These are phyloP conservation scores for Leccinum pachyderme DNA, from an alignment of 1,284 basidiomycete genomes.

Conservation along the genomic window DNA sequence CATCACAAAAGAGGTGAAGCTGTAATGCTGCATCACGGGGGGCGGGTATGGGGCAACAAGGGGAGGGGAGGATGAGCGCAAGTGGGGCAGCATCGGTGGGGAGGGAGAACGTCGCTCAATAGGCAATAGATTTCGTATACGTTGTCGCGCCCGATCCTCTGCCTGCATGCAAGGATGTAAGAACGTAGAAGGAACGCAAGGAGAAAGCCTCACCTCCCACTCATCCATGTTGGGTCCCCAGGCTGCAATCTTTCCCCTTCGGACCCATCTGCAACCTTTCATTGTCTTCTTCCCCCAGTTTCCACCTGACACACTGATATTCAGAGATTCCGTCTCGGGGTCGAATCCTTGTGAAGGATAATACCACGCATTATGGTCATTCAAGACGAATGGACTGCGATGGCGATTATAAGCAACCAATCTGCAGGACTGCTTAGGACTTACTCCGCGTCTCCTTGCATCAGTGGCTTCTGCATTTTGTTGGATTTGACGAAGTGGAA, in stretches of 20 bases:
- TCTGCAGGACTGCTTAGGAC: slow-evolving; percentile 1
- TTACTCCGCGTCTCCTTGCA: slow-evolving; percentile 35
- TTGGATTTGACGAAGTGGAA: background rate
- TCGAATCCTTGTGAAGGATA: slow-evolving; percentile 69
- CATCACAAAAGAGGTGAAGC: slow-evolving; percentile 79
- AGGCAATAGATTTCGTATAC: slow-evolving; percentile 64
- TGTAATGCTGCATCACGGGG: slow-evolving; percentile 62
- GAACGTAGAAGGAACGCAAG: slow-evolving; percentile 5
- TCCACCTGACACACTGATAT: slow-evolving; percentile 48
- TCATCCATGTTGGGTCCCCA: slow-evolving; percentile 81
- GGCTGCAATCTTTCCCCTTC: slow-evolving; percentile 69
- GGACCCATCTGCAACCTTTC: slow-evolving; percentile 70
- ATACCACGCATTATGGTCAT: slow-evolving; percentile 75
- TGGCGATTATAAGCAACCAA: slow-evolving; percentile 6
- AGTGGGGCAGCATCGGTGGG: slow-evolving; percentile 55
- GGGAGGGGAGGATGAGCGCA: slow-evolving; percentile 58
- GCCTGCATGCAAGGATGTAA: slow-evolving; percentile 42
- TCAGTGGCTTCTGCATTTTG: slow-evolving; percentile 26
- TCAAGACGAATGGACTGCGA: slow-evolving; percentile 48
- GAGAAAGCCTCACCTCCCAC: slow-evolving; percentile 61
- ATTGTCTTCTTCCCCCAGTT: slow-evolving; percentile 79
- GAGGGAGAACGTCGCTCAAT: slow-evolving; percentile 55
- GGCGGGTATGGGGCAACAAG: slow-evolving; percentile 66
- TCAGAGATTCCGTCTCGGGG: slow-evolving; percentile 57
- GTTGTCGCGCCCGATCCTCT: slow-evolving; percentile 77